Evolutionary conservation across 2,329 filamentous ascomycete species (phyloP), one percentile per base, ranked within the genome.

Genomic region (Penicillium thymicola): DNA sequence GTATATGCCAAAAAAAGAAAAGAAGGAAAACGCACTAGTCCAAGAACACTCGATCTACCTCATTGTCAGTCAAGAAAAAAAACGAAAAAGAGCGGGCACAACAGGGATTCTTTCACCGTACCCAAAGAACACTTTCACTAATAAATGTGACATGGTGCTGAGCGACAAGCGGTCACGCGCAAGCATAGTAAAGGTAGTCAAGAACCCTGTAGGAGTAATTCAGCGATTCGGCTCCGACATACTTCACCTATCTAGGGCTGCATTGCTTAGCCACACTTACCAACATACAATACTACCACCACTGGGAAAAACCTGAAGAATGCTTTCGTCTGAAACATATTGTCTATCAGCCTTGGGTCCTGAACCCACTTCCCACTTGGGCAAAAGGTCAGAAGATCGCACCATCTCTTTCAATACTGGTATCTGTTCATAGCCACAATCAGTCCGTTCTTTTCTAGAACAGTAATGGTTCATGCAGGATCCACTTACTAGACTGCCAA

Each of bases 361-460:
- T 32, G 25, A 34, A 28, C 16, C 48, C 36, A 25, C 28, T 47
- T 21, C 16, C 46, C 30, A 25, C 25, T 47, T 18, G 27, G 27
- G 43, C 6, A 25, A 21, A n/a, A 16, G 5, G 25, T n/a, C 25
- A 23, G 30, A 25, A 60, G 23, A 59, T 28, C 36, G 30, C 72
- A 83, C 89, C 92, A 97, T 97, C 71, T 93, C 90, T 71, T 94
- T 94, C 49, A 97, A 81, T 61, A 92, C 95, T 0, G 92, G 92
- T 58, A 97, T 92, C 79, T 83, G 64, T 55, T 59, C 59, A 62
- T 65, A 46, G 42, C 48, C 45, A 45, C 47, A 48, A 56, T 70
- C 51, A 68, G 62, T 43, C 14, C 18, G 32, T 23, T n/a, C 9
- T 50, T 54, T 63, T 44, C 37, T 44, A 59, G 44, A 14, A 45